A percentile compares a stretch with the other conserved stretches of the same genome.
Evolutionary conservation across 192 early-diverging fungal species (phyloP).

Genomic region (Lunasporangiospora selenospora): DNA sequence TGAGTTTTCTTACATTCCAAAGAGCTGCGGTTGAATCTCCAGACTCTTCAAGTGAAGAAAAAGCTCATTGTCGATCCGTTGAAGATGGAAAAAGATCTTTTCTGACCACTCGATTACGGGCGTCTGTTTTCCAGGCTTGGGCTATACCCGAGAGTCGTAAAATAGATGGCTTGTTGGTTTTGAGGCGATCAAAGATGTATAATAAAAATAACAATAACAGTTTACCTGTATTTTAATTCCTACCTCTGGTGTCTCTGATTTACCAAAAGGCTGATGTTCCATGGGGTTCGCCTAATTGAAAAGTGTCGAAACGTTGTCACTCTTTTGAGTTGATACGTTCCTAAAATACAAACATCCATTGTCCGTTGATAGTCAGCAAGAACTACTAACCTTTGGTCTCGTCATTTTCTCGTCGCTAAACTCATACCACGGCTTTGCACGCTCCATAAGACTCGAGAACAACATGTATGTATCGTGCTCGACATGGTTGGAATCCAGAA

Average conservation of each 20-base stretch:
- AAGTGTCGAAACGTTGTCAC: too few species aligned
- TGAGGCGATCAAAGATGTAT: too few species aligned
- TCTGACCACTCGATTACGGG: conserved; percentile 81
- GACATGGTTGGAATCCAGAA: conserved; percentile 74
- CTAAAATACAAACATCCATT: too few species aligned
- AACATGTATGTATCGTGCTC: conserved; percentile 89
- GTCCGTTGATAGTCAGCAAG: too few species aligned
- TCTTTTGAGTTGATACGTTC: too few species aligned
- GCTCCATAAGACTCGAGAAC: conserved; percentile 84
- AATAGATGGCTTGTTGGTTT: too few species aligned
- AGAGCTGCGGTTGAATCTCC: conserved; percentile 94
- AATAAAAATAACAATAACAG: too few species aligned
- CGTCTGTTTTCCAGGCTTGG: conserved; percentile 52
- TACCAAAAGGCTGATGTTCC: conserved; percentile 30
- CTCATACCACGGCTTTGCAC: conserved; percentile 88
- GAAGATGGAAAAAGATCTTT: conserved; percentile 74
- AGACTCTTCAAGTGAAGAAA: conserved; percentile 72
- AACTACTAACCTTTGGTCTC: conserved; percentile 43
- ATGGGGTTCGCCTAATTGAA: too few species aligned
- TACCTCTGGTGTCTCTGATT: conserved; percentile 33
- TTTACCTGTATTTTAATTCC: not conserved
- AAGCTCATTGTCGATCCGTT: conserved; percentile 73
- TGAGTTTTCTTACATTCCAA: conserved; percentile 83
- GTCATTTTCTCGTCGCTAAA: conserved; percentile 61
- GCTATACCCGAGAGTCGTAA: conserved; percentile 2